Conservation (phyloP, 371 early-diverging fungal species). For the Mucor velutinosus region DNA sequence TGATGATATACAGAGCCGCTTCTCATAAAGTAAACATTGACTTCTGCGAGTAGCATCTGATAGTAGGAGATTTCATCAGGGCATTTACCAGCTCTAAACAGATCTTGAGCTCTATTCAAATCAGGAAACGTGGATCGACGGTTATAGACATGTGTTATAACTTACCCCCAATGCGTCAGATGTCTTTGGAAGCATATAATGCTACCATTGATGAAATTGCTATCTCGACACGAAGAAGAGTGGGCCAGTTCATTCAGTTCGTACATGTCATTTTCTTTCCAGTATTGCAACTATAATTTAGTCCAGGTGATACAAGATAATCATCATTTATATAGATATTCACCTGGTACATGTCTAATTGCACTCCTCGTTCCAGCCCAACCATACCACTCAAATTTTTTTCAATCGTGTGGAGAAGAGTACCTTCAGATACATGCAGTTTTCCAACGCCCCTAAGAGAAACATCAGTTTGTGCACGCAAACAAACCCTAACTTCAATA, state of each 20-base stretch:
- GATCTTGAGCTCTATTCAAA: too few species aligned
- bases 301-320: neutral
- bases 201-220: constrained; percentile 82
- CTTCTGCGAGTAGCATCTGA: too few species aligned
- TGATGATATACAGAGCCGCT: too few species aligned
- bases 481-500: neutral
- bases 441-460: constrained; percentile 49
- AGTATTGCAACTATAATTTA: neutral
- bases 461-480: neutral
- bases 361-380: constrained; percentile 8
- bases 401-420: constrained; percentile 60
- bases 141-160: neutral
- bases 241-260: neutral
- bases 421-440: constrained; percentile 52
- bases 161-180: constrained; percentile 45
- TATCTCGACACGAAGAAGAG: constrained; percentile 15
- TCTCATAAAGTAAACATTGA: too few species aligned
- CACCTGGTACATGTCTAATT: constrained; percentile 43
- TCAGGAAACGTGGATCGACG: too few species aligned
- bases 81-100: neutral
- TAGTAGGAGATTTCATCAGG: neutral
- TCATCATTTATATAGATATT: neutral
- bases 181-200: constrained; percentile 79
- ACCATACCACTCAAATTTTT: constrained; percentile 53
- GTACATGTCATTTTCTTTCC: neutral